Percentiles rank a stretch among this genome's conserved stretches.
Conservation (phyloP, 2,329 filamentous ascomycete species). For the Alternaria sp. region DNA sequence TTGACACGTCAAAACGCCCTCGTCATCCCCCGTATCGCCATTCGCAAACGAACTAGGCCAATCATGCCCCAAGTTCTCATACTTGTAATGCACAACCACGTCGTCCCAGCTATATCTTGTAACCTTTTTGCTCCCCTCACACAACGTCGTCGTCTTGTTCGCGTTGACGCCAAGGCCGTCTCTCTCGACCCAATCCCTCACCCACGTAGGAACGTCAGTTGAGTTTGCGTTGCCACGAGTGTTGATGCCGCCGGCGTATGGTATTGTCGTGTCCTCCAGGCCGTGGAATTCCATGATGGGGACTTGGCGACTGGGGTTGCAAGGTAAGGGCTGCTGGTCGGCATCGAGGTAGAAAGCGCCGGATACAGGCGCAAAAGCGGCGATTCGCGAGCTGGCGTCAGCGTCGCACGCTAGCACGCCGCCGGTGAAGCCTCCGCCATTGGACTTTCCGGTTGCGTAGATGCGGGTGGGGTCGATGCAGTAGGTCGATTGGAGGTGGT, state of each 20-base stretch:
- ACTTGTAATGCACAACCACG: slow-evolving; percentile 48
- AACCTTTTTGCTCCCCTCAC: slow-evolving; percentile 35
- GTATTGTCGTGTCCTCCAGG: slow-evolving; percentile 49
- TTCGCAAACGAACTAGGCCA: slow-evolving; percentile 49
- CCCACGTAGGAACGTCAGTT: slow-evolving; percentile 32
- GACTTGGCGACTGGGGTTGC: slow-evolving; percentile 37
- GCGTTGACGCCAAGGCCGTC: slow-evolving; percentile 35
- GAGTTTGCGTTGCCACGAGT: slow-evolving; percentile 27
- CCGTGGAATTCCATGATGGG: slow-evolving; percentile 57
- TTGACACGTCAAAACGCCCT: slow-evolving; percentile 32
- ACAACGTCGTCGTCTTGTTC: slow-evolving; percentile 16
- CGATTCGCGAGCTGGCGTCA: slow-evolving; percentile 51
- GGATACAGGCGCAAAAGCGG: slow-evolving; percentile 58
- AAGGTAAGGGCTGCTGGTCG: slow-evolving; percentile 28
- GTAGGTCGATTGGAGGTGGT: slow-evolving; percentile 48
- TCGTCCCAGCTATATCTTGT: slow-evolving; percentile 36
- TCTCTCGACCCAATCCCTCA: slow-evolving; percentile 49
- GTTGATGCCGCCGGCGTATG: slow-evolving; percentile 47
- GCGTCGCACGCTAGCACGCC: slow-evolving; percentile 56
- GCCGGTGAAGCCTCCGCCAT: slow-evolving; percentile 60
- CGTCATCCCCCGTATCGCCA: slow-evolving; percentile 23
- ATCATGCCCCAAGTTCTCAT: slow-evolving; percentile 49
- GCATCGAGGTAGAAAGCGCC: slow-evolving; percentile 54
- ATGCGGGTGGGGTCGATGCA: slow-evolving; percentile 55
- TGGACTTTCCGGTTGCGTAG: slow-evolving; percentile 60